Evolutionary conservation across 2,329 filamentous ascomycete species (phyloP), one percentile per base, ranked within the genome.

Genomic region (Pseudopithomyces maydicus): DNA sequence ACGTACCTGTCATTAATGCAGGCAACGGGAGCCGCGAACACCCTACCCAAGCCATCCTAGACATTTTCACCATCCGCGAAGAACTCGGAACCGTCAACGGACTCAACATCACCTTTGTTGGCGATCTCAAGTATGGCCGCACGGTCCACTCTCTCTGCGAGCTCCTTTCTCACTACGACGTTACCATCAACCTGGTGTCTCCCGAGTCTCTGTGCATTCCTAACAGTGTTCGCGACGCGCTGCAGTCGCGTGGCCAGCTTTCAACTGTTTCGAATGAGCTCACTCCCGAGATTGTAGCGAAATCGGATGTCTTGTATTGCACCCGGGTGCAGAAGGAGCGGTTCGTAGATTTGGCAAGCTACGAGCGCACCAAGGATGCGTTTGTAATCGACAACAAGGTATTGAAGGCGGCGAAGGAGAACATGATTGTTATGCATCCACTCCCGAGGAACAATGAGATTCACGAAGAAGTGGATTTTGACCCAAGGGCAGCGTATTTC

Each of bases 21-120:
- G 95, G 95, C 49, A 99, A 99, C 75, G 95, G 95, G 62, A 92
- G 90, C 78, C 88, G 91, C 69, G 95, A 99, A 81, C 95, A 99
- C 79, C 95, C 95, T 0, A 99, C 95, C 0, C 95, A 99, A 79
- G 95, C 95, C 0, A 95, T 99, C 84, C 83, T 99, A 20, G 95
- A 99, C 72, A 88, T 99, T 56, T 99, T 97, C 82, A 98, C 95
- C 53, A 99, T 99, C 72, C 91, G 95, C 66, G 95, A 99, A 79
- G 95, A 99, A 78, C 84, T 98, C 8, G 95, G 95, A 62, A 97
- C 93, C 0, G 94, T 98, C 55, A 93, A 94, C 73, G 94, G 94
- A 51, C 83, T 99, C 62, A 98, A 92, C 43, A 96, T 99, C 72
- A 99, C 95, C 49, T 99, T 99, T 77, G 84, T 92, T 43, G 95